Evolutionary conservation across 495 filamentous ascomycete species (phyloP).

Genomic region (Acidiella bohemica): DNA sequence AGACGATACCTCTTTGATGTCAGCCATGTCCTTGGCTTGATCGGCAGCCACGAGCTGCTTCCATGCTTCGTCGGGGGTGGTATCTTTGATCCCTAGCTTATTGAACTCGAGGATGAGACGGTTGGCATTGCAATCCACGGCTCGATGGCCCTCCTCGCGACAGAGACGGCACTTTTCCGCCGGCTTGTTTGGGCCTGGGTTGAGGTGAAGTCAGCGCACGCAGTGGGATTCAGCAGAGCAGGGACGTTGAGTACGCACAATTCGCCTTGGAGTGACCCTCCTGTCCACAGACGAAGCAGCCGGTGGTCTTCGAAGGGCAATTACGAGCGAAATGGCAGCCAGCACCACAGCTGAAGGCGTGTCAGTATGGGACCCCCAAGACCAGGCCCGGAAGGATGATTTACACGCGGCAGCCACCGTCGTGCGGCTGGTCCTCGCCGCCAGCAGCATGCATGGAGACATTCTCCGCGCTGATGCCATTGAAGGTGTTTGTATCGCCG

Average conservation of each 20-base stretch:
- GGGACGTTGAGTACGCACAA: no score
- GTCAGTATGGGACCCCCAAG: conserved; percentile 10
- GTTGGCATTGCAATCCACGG: conserved; percentile 47
- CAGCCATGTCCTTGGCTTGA: conserved; percentile 51
- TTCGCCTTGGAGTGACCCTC: conserved; percentile 54
- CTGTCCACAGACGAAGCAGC: conserved; percentile 70
- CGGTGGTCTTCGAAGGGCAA: conserved; percentile 26
- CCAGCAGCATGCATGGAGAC: conserved; percentile 13
- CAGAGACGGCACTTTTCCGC: conserved; percentile 63
- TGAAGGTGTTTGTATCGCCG: conserved; percentile 12
- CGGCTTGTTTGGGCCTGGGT: no score
- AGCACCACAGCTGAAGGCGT: conserved; percentile 36
- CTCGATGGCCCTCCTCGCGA: conserved; percentile 43
- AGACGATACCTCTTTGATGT: no score
- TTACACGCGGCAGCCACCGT: conserved; percentile 28
- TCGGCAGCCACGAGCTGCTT: conserved; percentile 46
- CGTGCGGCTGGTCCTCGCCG: conserved; percentile 4
- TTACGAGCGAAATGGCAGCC: conserved; percentile 45
- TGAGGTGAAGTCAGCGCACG: no score
- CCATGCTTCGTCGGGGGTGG: conserved; percentile 58
- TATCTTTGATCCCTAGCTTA: conserved; percentile 36
- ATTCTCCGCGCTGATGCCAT: conserved; percentile 6
- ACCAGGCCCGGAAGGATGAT: neutral
- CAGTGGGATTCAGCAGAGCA: no score
- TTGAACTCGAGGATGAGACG: conserved; percentile 54